Evolutionary conservation across 768 basidiomycete species (phyloP), one percentile per base, ranked within the genome.

Genomic region (Gautieria morchelliformis): DNA sequence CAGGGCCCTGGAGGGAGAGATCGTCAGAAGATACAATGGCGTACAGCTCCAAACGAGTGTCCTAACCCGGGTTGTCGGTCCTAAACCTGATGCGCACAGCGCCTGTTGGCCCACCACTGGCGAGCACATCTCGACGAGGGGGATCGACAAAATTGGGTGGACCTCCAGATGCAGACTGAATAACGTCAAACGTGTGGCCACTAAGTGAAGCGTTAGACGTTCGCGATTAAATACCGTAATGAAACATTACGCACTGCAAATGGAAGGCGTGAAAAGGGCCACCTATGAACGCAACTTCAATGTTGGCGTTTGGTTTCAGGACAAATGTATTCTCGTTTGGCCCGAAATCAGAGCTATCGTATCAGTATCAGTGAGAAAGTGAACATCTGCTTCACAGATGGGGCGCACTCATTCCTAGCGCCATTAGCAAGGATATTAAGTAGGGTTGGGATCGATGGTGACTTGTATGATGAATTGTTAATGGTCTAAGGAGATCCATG

Each of bases 41-140:
- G 15, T 24, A 27, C 5, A 32, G 3, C 2, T 33, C 5, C 14
- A 12, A 14, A 14, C 14, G 9, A 24, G 20, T 24, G 9, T 27
- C 2, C 5, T 77, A 75, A 2, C 80, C 79, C 33, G 78, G 64
- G 56, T 80, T 80, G 49, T 80, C 74, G 2, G 79, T 79, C 1
- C 63, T 66, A 63, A 80, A 81, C 1, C 80, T 70, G 54, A 83
- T 72, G 0, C 75, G 75, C n/a, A 75, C 72, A 57, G 71, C 57
- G 7, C 51, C n/a, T 10, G 35, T 2, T 5, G 24, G 42, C 4
- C 72, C 75, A n/a, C 46, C 45, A 22, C 45, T 49, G 15, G 56
- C 27, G n/a, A 57, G 47, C 1, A 50, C 47, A 41, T 60, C 59
- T n/a, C 59, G 45, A 20, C 48, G 45, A 51, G 47, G 54, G 46